A percentile compares a stretch with the other conserved stretches of the same genome.
These are phyloP conservation scores for Boletus reticulatus DNA, from an alignment of 768 basidiomycete species.

Conservation along the genomic window DNA sequence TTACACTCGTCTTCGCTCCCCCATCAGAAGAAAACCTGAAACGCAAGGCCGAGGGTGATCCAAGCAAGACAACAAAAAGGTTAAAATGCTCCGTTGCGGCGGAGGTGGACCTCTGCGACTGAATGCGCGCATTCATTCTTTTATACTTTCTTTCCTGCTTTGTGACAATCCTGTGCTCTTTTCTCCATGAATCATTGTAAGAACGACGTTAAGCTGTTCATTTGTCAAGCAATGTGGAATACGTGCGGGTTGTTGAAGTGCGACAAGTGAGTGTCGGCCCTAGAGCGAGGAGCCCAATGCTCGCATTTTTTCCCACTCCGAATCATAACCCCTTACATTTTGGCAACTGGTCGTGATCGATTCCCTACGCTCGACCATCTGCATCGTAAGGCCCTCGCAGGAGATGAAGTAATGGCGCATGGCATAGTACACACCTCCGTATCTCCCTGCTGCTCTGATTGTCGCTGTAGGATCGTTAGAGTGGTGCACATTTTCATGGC, in stretches of 20 bases:
- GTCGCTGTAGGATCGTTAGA: constrained; percentile 77
- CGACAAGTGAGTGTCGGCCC: constrained; percentile 32
- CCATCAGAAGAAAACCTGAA: constrained; percentile 32
- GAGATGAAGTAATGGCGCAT: constrained; percentile 88
- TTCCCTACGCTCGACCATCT: constrained; percentile 37
- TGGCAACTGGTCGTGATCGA: constrained; percentile 42
- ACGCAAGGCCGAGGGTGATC: constrained; percentile 27
- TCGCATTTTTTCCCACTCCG: not conserved
- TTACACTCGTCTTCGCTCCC: constrained; percentile 10
- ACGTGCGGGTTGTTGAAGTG: too few species aligned
- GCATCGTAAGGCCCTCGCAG: constrained; percentile 71
- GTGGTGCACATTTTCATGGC: constrained; percentile 67
- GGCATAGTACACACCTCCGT: constrained; percentile 88
- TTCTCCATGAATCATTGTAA: too few species aligned
- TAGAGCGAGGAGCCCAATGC: constrained; percentile 23
- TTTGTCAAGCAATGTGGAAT: too few species aligned
- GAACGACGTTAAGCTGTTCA: too few species aligned
- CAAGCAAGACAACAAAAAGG: constrained; percentile 44
- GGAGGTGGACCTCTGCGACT: constrained; percentile 76
- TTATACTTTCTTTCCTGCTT: not conserved
- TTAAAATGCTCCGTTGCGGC: constrained; percentile 69
- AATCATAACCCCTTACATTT: constrained; percentile 40
- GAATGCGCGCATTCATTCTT: constrained; percentile 10
- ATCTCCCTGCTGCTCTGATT: constrained; percentile 65
- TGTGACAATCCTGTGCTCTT: not conserved